Evolutionary conservation across 106 monocot genomes (phyloP), one percentile per base, ranked within the genome.

Genomic region (Dioscorea alata): DNA sequence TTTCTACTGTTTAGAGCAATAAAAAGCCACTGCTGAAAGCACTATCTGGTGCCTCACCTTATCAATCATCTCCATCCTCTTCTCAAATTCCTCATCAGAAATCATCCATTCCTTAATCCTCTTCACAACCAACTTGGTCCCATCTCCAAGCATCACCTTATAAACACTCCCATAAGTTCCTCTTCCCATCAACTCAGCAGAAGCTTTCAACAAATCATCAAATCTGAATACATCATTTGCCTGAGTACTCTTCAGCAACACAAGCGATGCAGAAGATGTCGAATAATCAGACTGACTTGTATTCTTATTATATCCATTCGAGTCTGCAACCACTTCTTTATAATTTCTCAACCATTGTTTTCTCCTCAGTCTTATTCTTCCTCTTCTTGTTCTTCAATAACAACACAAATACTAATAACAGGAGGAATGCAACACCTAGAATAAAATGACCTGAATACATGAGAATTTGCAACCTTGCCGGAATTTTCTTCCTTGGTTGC

Each of bases 1-100:
- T 61, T 86, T 86, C 76, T 86, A 82, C 78, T 86, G 82, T 69
- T 69, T 79, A 3, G 79, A 79, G 73, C 76, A 79, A 53, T 86
- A 82, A 48, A 82, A 86, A 13, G 86, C 86, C 12, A 79, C 34
- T 0, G 63, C 49, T 0, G 79, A 63, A 23, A 86, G 73, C 49
- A 86, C 69, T 10, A 57, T 66, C 0, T 33, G 75, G 54, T 86
- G 86, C 56, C 33, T 66, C 7, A 32, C 69, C 16, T 34, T 14
- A 28, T 76, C 79, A 7, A 86, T 50, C 61, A 57, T 31, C 69
- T 73, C 76, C 73, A 86, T 86, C n/a, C n/a, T n/a, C 69, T 75
- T 79, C 67, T 63, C 23, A 33, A 86, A 86, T 28, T 82, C 86
- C 15, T 51, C 60, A 10, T 53, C 63, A 0, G 76, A 62, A 10